Evolutionary conservation across 164 flowering plant genomes (phyloP).

Genomic region (Sextonia rubra): DNA sequence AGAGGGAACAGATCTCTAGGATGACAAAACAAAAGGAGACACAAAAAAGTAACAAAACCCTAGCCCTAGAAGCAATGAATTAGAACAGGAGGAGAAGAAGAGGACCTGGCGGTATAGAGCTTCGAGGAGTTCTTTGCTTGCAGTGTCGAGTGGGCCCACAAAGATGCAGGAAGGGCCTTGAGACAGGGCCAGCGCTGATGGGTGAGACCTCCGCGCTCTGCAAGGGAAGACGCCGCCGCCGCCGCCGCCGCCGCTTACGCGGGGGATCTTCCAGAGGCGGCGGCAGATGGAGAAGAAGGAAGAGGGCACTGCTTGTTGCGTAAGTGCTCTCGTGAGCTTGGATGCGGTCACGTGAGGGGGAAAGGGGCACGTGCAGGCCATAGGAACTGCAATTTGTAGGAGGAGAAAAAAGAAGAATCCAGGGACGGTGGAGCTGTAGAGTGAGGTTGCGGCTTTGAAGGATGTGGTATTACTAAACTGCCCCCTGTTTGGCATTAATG

Average conservation of each 20-base stretch:
- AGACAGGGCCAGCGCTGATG: slow-evolving; percentile 21
- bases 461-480: too few relatives aligned
- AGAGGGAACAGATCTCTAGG: too few relatives aligned
- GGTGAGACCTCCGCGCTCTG: slow-evolving; percentile 13
- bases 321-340: not conserved
- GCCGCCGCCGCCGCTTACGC: slow-evolving; percentile 8
- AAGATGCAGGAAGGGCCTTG: slow-evolving; percentile 86
- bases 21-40: too few relatives aligned
- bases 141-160: slow-evolving; percentile 87
- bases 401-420: too few relatives aligned
- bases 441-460: too few relatives aligned
- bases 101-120: slow-evolving; percentile 81
- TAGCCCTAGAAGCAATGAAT: not conserved
- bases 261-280: slow-evolving; percentile 27
- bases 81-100: not conserved
- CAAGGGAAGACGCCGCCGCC: slow-evolving; percentile 13
- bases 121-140: slow-evolving; percentile 78
- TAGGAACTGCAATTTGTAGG: slow-evolving; percentile 12
- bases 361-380: slow-evolving; percentile 50
- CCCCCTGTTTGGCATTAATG: too few relatives aligned
- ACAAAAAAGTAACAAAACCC: too few relatives aligned
- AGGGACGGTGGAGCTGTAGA: not conserved
- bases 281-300: not conserved
- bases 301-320: not conserved
- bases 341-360: slow-evolving; percentile 34